Base-by-base conservation (phyloP, 129 eudicot genomes). In the Saussurea involucrata region DNA sequence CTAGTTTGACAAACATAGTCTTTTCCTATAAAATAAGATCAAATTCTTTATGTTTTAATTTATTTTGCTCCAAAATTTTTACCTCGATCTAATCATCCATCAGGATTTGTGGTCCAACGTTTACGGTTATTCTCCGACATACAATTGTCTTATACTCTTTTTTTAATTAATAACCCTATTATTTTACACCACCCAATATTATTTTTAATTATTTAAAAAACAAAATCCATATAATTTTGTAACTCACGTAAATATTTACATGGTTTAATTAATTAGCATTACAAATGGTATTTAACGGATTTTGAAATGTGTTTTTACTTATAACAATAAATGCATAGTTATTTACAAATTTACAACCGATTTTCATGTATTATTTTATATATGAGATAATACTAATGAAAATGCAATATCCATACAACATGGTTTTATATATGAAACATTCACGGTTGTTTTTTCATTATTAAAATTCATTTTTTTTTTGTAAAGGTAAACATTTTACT, bases 101-200 rank as follows among this genome's bases (percentile, higher is more conserved):
- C 10, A 40, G 37, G 24, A 76, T 76, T 53, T n/a, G 29, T 42
- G 42, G 66, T 44, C 80, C 32, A 74, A 76, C 66, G 82, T 78
- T 76, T 72, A 65, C 63, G 29, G 63, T 66, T 53, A 72, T 53
- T 66, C 74, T 60, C 74, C 68, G 63, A 80, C 78, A 80, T 72
- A 72, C 34, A 73, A 80, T 80, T 80, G 73, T 65, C 78, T 72
- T 65, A 22, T 33, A 73, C 83, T 73, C 72, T 58, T 80, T 17
- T 17, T 72, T 17, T 31, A 68, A 77, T 53, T 28, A 77, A 33
- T 53, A 12, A 8, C 74, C 67, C 42, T 24, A 57, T 69, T 61
- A 28, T 55, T 36, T 57, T 78, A 78, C 55, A 49, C 4, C 11
- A 15, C 7, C 37, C 28, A 22, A 71, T 25, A 10, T 18, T 20